A percentile compares a stretch with the other conserved stretches of the same genome.
Evolutionary conservation across 1,139 yeast genomes (phyloP).

Genomic region (Torulaspora pretoriensis): DNA sequence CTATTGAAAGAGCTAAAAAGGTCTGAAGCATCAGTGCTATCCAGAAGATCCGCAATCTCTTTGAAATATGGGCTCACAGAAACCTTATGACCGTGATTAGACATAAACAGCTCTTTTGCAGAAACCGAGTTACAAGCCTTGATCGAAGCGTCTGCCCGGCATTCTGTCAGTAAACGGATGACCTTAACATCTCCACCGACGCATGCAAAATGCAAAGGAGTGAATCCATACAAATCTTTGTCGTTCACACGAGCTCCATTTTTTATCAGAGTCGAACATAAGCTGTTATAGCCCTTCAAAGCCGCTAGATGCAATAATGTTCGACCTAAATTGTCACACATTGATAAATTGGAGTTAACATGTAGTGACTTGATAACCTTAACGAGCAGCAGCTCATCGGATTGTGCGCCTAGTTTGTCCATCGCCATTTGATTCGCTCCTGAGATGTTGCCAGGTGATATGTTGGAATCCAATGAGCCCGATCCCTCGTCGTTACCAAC

Average conservation of each 20-base stretch:
- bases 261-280: constrained; percentile 60
- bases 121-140: constrained; percentile 53
- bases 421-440: constrained; percentile 9
- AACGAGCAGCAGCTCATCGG: constrained; percentile 56
- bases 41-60: constrained; percentile 20
- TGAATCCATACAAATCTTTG: constrained; percentile 50
- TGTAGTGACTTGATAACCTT: constrained; percentile 57
- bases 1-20: constrained; percentile 16
- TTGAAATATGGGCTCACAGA: constrained; percentile 19
- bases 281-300: constrained; percentile 60
- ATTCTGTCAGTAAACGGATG: constrained; percentile 28
- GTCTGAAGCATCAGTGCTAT: constrained; percentile 11
- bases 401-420: constrained; percentile 7
- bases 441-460: constrained; percentile 15
- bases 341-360: constrained; percentile 61
- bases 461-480: constrained; percentile 15
- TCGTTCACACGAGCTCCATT: constrained; percentile 55
- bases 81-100: constrained; percentile 36
- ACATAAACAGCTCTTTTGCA: constrained; percentile 44
- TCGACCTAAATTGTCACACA: constrained; percentile 79
- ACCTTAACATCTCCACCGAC: constrained; percentile 59
- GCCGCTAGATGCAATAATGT: constrained; percentile 82
- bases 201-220: constrained; percentile 85
- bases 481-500: constrained; percentile 51
- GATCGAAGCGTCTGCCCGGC: constrained; percentile 60